Evolutionary conservation across 2,329 filamentous ascomycete genomes (phyloP).

Genomic region (Curvularia eragrostidis): DNA sequence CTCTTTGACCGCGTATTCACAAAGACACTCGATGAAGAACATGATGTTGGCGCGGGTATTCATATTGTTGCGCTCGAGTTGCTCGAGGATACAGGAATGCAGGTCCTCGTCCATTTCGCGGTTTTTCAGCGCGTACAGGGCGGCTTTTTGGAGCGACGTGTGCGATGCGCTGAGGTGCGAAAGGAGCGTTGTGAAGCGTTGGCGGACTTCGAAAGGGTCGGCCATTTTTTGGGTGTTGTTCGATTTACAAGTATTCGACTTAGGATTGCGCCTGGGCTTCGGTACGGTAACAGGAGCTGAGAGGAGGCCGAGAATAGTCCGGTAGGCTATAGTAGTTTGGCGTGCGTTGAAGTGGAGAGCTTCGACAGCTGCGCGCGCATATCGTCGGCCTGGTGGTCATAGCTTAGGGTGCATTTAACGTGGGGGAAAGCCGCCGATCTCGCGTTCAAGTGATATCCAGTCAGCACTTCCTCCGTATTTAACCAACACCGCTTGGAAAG

Average conservation of each 20-base stretch:
- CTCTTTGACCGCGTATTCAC: slow-evolving; percentile 81
- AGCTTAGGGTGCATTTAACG: slow-evolving; percentile 22
- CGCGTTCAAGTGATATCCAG: slow-evolving; percentile 16
- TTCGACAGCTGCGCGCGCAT: slow-evolving; percentile 24
- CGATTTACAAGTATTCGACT: neutral
- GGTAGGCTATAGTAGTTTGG: neutral
- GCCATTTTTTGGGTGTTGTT: slow-evolving; percentile 57
- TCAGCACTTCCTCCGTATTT: slow-evolving; percentile 14
- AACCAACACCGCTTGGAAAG: slow-evolving; percentile 11
- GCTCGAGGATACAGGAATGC: slow-evolving; percentile 95
- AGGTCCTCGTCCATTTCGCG: slow-evolving; percentile 95
- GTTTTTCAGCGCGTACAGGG: slow-evolving; percentile 93
- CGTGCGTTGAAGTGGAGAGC: slow-evolving; percentile 13
- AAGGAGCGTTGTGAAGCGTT: slow-evolving; percentile 91
- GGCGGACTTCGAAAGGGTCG: slow-evolving; percentile 97
- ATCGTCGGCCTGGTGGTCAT: slow-evolving; percentile 30
- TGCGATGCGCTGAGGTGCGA: slow-evolving; percentile 91
- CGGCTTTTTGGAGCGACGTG: slow-evolving; percentile 87
- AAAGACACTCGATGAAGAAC: slow-evolving; percentile 97
- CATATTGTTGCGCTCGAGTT: slow-evolving; percentile 93
- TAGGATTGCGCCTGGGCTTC: neutral
- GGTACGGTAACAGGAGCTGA: neutral
- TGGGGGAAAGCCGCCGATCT: slow-evolving; percentile 22
- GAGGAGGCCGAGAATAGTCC: neutral
- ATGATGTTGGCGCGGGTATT: slow-evolving; percentile 98